Conservation (phyloP, 2,329 filamentous ascomycete genomes). For the Ophiocordyceps camponoti-leonardi region DNA sequence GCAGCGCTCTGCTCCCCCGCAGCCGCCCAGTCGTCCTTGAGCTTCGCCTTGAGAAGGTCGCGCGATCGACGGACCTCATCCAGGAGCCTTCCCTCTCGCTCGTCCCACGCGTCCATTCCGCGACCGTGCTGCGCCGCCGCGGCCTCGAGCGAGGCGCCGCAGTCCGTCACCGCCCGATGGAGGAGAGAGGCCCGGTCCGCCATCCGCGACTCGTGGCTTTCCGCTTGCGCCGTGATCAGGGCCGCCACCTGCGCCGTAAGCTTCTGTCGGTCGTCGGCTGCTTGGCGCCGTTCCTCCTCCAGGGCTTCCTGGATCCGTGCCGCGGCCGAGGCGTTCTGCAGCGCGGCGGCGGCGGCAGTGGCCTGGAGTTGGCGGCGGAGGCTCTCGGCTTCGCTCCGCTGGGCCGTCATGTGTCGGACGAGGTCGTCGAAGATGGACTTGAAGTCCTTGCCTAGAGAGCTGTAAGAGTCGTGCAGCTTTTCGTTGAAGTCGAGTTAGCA, state of each 20-base stretch:
- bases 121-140: slow-evolving; percentile 48
- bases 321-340: slow-evolving; percentile 51
- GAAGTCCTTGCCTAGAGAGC: slow-evolving; percentile 68
- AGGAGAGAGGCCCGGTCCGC: slow-evolving; percentile 44
- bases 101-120: slow-evolving; percentile 59
- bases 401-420: slow-evolving; percentile 53
- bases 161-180: slow-evolving; percentile 43
- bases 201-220: slow-evolving; percentile 56
- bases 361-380: slow-evolving; percentile 55
- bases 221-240: slow-evolving; percentile 60
- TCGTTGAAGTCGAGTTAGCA: too few species aligned
- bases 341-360: slow-evolving; percentile 50
- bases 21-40: slow-evolving; percentile 72
- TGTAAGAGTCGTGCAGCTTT: slow-evolving; percentile 74
- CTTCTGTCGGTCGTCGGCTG: slow-evolving; percentile 54
- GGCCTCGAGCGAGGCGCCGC: slow-evolving; percentile 46
- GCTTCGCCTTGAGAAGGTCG: slow-evolving; percentile 61
- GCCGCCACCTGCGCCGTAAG: slow-evolving; percentile 60
- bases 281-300: slow-evolving; percentile 57
- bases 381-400: slow-evolving; percentile 58
- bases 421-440: slow-evolving; percentile 73
- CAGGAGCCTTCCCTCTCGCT: slow-evolving; percentile 50
- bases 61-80: slow-evolving; percentile 56
- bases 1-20: slow-evolving; percentile 68
- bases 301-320: slow-evolving; percentile 50